Percentiles rank a stretch among this genome's conserved stretches.
These are phyloP conservation scores for Xylariales sp. DNA, from an alignment of 2,329 filamentous ascomycete species.

Conservation along the genomic window DNA sequence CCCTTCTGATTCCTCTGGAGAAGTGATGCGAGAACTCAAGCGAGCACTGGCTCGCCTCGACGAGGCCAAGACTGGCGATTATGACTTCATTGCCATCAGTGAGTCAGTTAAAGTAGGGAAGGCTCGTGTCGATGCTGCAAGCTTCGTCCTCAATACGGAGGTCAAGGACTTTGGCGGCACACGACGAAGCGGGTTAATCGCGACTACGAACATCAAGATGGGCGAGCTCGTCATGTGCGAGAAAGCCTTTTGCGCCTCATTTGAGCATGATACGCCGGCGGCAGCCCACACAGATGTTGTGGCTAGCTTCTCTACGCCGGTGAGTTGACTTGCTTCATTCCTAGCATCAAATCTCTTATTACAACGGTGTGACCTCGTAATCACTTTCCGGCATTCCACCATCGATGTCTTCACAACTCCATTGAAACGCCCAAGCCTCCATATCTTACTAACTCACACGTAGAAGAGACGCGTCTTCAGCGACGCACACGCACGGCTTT, in stretches of 20 bases:
- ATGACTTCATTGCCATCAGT: neutral
- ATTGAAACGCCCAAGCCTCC: too few species aligned
- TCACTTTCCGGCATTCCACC: too few species aligned
- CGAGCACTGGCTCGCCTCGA: neutral
- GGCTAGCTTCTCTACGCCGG: too few species aligned
- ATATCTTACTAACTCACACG: neutral
- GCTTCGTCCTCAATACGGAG: neutral
- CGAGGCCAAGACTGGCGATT: neutral
- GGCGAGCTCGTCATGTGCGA: neutral
- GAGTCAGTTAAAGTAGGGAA: neutral
- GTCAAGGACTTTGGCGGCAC: neutral
- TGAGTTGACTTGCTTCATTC: too few species aligned
- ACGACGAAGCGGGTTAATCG: neutral
- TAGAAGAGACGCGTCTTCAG: too few species aligned
- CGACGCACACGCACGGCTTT: too few species aligned
- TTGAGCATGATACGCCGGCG: neutral
- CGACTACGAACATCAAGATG: neutral
- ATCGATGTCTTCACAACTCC: too few species aligned
- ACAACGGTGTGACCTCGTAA: too few species aligned
- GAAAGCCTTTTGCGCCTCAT: neutral
- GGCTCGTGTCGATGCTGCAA: neutral
- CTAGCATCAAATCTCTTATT: too few species aligned
- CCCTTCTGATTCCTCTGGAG: too few species aligned
- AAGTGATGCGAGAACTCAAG: neutral
- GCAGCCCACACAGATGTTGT: neutral